These are phyloP conservation scores for Starmerella kuoi DNA, from an alignment of 805 yeast species.

Conservation along the genomic window DNA sequence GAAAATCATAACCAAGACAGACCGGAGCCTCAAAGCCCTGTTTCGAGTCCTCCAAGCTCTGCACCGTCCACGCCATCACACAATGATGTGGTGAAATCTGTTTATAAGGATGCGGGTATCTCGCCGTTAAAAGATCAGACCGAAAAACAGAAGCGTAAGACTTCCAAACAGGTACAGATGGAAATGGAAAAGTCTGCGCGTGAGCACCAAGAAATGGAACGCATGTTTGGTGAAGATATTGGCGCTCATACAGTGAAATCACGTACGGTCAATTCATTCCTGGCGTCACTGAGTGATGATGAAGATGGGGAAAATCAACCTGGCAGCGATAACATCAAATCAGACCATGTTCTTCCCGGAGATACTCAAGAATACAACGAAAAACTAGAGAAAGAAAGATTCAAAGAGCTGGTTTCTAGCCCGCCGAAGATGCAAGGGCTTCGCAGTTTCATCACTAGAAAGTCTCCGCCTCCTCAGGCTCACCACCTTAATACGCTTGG, in stretches of 20 bases:
- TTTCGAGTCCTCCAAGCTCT: neutral
- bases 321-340: neutral
- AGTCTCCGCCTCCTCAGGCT: neutral
- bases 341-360: neutral
- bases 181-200: conserved; percentile 13
- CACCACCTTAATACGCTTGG: neutral
- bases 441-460: conserved; percentile 12
- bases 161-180: conserved; percentile 8
- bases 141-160: neutral
- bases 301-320: neutral
- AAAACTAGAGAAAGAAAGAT: neutral
- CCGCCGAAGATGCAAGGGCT: conserved; percentile 18
- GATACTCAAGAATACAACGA: neutral
- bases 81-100: neutral
- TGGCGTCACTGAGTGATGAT: conserved; percentile 11
- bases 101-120: conserved; percentile 3
- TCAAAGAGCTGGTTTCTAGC: conserved; percentile 12
- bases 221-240: conserved; percentile 13
- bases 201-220: conserved; percentile 14
- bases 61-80: neutral
- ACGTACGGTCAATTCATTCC: conserved; percentile 13
- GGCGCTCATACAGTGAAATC: conserved; percentile 9
- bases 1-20: neutral
- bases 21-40: neutral
- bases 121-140: neutral